A percentile compares a stretch with the other conserved stretches of the same genome.
Evolutionary conservation across 441 rosid genomes (phyloP).

Genomic region (Adansonia grandidieri): DNA sequence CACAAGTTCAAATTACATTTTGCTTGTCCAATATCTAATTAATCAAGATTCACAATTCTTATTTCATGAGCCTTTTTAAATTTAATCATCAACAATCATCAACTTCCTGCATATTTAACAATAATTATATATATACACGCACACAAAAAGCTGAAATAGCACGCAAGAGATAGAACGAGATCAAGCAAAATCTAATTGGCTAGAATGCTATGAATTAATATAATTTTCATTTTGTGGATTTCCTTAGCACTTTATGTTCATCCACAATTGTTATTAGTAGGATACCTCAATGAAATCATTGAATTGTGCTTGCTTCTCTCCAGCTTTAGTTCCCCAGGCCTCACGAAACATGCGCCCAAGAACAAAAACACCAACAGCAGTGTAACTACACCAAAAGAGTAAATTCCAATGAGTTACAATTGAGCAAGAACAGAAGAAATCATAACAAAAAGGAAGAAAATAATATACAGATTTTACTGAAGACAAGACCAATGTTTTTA

Average conservation of each 20-base stretch:
- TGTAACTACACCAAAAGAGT: constrained; percentile 56
- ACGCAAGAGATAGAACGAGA: background rate
- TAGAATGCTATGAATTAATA: constrained; percentile 7
- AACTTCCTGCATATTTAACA: background rate
- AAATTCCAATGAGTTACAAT: background rate
- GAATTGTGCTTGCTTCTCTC: constrained; percentile 68
- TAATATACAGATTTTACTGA: constrained; percentile 21
- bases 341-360: constrained; percentile 85
- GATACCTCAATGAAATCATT: constrained; percentile 87
- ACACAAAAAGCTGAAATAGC: constrained; percentile 2
- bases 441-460: constrained; percentile 12
- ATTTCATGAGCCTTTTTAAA: background rate
- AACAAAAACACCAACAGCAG: constrained; percentile 97
- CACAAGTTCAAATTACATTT: background rate
- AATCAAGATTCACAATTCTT: background rate
- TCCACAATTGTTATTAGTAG: constrained; percentile 22
- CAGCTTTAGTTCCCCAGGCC: constrained; percentile 90
- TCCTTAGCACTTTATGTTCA: constrained; percentile 10
- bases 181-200: constrained; percentile 16
- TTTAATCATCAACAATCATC: constrained; percentile 15
- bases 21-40: background rate
- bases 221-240: constrained; percentile 23
- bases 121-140: background rate
- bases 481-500: background rate
- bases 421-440: background rate